Conservation (phyloP, 257 asterid species). For the Thymus quinquecostatus region DNA sequence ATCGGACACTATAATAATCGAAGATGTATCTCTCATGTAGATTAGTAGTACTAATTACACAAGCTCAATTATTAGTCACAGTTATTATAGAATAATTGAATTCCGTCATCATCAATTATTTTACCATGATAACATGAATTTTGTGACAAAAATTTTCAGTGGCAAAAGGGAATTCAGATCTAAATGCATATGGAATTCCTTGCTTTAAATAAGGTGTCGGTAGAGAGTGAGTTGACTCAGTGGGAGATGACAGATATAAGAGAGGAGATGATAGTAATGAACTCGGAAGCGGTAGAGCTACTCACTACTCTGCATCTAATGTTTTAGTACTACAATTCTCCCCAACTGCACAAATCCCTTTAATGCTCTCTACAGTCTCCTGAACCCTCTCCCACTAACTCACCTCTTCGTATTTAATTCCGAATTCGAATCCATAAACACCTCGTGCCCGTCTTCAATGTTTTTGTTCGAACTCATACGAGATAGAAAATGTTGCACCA, state of each 20-base stretch:
- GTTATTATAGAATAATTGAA: too few relatives aligned
- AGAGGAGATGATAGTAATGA: not conserved
- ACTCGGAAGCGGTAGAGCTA: not conserved
- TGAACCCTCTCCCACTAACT: not conserved
- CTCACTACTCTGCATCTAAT: not conserved
- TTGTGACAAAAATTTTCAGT: not conserved
- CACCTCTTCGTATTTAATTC: not conserved
- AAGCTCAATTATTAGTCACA: too few relatives aligned
- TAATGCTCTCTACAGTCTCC: not conserved
- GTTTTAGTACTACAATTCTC: not conserved
- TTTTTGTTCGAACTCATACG: too few relatives aligned
- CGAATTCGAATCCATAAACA: too few relatives aligned
- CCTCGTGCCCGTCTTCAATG: too few relatives aligned
- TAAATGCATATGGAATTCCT: not conserved
- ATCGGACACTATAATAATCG: too few relatives aligned
- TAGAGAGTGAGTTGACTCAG: not conserved
- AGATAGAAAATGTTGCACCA: too few relatives aligned
- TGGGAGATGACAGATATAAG: not conserved
- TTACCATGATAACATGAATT: not conserved
- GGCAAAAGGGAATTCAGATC: not conserved
- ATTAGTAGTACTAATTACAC: too few relatives aligned
- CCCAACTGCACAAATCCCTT: not conserved
- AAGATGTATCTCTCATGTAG: too few relatives aligned
- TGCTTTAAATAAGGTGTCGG: not conserved
- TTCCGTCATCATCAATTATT: too few relatives aligned